A percentile compares a stretch with the other conserved stretches of the same genome.
Conservation (phyloP, 768 basidiomycete genomes). For the Lactarius psammicola region DNA sequence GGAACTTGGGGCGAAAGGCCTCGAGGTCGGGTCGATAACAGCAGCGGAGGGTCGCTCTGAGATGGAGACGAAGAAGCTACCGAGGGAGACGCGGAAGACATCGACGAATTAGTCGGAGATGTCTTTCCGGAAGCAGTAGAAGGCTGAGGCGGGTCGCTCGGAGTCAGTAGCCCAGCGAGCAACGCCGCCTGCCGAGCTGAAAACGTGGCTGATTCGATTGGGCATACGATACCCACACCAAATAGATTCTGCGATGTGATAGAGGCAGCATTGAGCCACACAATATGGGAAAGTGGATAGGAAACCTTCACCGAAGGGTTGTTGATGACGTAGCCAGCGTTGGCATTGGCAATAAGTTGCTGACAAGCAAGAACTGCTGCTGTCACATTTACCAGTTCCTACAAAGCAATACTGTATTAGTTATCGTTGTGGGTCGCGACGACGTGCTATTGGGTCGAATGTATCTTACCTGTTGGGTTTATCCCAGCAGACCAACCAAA, state of each 20-base stretch:
- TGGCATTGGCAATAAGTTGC: no score
- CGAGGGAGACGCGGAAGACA: not conserved
- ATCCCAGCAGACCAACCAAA: constrained; percentile 28
- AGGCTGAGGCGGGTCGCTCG: not conserved
- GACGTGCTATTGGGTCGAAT: no score
- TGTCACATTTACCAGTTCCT: constrained; percentile 39
- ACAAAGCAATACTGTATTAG: not conserved
- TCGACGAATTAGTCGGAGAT: not conserved
- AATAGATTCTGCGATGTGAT: no score
- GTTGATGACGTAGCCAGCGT: no score
- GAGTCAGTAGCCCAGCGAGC: not conserved
- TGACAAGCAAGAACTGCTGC: constrained; percentile 31
- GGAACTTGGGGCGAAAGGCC: no score
- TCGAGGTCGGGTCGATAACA: no score
- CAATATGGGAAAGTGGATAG: no score
- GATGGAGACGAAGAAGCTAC: not conserved
- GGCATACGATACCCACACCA: not conserved
- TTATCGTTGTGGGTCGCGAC: no score
- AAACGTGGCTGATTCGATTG: constrained; percentile 28
- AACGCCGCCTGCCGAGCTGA: not conserved
- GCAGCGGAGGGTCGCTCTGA: no score
- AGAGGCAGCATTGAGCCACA: no score
- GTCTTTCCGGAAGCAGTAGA: not conserved
- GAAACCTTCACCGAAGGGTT: no score
- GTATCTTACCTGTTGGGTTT: no score